These are phyloP conservation scores for Kwoniella botswanensis DNA, from an alignment of 768 basidiomycete genomes.

Conservation along the genomic window DNA sequence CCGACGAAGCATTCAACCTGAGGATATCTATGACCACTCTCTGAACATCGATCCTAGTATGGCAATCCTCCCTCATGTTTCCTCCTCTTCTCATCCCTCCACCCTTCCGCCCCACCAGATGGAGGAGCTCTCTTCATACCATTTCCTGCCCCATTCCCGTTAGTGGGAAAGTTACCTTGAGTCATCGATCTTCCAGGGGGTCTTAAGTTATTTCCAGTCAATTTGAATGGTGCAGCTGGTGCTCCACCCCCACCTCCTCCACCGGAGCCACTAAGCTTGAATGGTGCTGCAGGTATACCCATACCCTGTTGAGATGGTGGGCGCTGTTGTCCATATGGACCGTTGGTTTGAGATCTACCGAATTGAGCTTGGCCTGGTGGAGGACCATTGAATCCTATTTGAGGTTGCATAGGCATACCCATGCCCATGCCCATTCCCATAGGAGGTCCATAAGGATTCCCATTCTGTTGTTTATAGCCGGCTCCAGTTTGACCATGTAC, in stretches of 20 bases:
- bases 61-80: constrained; percentile 9
- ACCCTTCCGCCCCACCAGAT: neutral
- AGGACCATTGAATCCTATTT: constrained; percentile 2
- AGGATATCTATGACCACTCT: no score
- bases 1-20: no score
- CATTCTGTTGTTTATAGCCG: constrained; percentile 3
- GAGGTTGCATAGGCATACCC: constrained; percentile 11
- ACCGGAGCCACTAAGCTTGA: neutral
- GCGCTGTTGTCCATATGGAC: constrained; percentile 14
- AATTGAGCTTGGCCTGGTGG: neutral
- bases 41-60: neutral
- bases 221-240: constrained; percentile 23
- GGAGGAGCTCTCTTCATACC: constrained; percentile 9
- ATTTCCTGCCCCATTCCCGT: no score
- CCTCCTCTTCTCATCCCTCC: constrained; percentile 10
- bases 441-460: constrained; percentile 3
- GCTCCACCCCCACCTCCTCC: neutral
- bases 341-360: constrained; percentile 5
- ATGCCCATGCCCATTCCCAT: constrained; percentile 4
- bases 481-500: neutral
- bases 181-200: neutral
- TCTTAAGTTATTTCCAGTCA: neutral
- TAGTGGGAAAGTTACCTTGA: neutral
- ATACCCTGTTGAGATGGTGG: neutral
- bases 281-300: constrained; percentile 3